These are phyloP conservation scores for Fusarium proliferatum DNA, from an alignment of 2,329 filamentous ascomycete species.

Conservation along the genomic window DNA sequence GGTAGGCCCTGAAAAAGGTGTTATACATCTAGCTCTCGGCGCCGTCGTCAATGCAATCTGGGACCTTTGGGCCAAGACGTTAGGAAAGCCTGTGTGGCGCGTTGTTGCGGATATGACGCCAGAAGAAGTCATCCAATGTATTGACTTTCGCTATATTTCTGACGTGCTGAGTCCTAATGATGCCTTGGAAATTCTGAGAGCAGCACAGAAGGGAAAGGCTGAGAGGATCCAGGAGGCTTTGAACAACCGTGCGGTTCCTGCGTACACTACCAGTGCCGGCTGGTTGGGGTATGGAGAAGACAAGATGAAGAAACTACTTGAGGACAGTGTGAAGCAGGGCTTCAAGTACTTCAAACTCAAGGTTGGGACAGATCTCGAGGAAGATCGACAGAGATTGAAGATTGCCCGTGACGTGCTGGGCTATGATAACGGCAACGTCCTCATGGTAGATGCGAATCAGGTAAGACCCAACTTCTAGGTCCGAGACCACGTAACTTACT, in stretches of 20 bases:
- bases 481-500: rapidly evolving
- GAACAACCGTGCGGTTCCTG: neutral
- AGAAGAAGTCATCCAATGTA: constrained; percentile 85
- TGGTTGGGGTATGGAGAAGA: neutral
- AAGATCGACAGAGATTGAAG: neutral
- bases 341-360: neutral
- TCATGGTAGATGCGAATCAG: neutral
- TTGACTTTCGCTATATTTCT: constrained; percentile 94
- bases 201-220: neutral
- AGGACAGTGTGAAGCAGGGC: neutral
- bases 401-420: neutral
- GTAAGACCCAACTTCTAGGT: rapidly evolving
- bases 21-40: constrained; percentile 89
- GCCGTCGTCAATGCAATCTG: constrained; percentile 93
- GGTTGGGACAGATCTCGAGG: neutral
- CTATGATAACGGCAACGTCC: neutral
- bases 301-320: neutral
- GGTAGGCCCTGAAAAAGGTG: constrained; percentile 94
- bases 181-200: neutral
- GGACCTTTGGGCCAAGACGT: constrained; percentile 92
- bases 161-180: constrained; percentile 61
- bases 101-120: constrained; percentile 90
- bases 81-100: constrained; percentile 88
- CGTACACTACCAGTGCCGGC: neutral
- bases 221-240: neutral